Percentiles rank a stretch among this genome's conserved stretches.
Conservation (phyloP, 805 yeast genomes). For the Teunomyces stri region DNA sequence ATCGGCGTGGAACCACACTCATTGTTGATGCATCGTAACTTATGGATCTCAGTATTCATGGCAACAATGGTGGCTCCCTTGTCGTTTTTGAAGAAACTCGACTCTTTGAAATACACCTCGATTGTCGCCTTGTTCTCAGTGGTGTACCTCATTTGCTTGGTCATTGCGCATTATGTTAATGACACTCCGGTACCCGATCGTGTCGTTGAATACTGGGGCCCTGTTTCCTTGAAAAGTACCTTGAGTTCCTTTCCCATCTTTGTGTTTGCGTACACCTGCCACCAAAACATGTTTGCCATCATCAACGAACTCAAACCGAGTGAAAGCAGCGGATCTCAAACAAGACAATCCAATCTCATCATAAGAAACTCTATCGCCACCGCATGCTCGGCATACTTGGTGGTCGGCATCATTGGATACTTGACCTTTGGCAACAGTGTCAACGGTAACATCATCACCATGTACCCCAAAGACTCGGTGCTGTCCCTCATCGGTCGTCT, state of each 20-base stretch:
- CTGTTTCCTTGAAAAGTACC: conserved; percentile 36
- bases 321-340: conserved; percentile 35
- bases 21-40: conserved; percentile 35
- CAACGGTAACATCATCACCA: conserved; percentile 64
- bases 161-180: conserved; percentile 47
- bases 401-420: conserved; percentile 70
- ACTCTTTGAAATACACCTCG: conserved; percentile 68
- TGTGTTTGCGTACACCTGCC: conserved; percentile 79
- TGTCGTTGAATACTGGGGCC: conserved; percentile 35
- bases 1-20: conserved; percentile 24
- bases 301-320: conserved; percentile 59
- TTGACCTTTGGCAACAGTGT: conserved; percentile 68
- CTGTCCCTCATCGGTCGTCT: conserved; percentile 55
- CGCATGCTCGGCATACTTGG: conserved; percentile 56
- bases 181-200: conserved; percentile 16
- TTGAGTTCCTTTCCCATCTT: conserved; percentile 70
- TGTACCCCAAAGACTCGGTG: conserved; percentile 55
- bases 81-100: conserved; percentile 58
- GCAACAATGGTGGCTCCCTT: conserved; percentile 58
- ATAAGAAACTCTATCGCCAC: conserved; percentile 52
- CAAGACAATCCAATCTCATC: conserved; percentile 48
- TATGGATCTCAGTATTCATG: conserved; percentile 56
- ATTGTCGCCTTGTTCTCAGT: conserved; percentile 68
- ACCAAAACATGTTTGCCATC: conserved; percentile 76
- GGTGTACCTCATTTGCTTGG: conserved; percentile 56